Evolutionary conservation across 2,329 filamentous ascomycete species (phyloP), one percentile per base, ranked within the genome.

Genomic region (Monosporascus sp.): DNA sequence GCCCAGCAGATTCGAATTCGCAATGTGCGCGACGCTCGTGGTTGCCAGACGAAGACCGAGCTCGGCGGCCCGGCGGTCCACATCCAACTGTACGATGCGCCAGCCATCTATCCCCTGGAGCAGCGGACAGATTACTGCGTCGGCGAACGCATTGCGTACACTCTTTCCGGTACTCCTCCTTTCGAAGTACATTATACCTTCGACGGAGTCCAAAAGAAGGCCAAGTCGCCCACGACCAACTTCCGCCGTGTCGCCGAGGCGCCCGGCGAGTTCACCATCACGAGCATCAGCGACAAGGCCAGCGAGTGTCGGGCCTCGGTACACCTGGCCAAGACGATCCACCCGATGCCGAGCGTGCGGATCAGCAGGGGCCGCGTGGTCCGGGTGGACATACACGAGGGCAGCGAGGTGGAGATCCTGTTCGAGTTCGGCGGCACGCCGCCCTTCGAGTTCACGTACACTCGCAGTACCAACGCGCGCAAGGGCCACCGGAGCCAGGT

Each of bases 391-490:
- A 99, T 99, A 58, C 95, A 97, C 69, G 93, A 99, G 75, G 94
- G 94, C 61, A 91, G 91, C 57, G 89, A 95, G 68, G 91, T 94
- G 1, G 90, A 97, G 67, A 91, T 99, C 50, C 76, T 91, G 7
- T 97, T 99, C 64, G 90, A 96, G 64, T 99, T 99, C 73, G 92
- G 89, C 76, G 94, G 95, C 53, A 92, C 90, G 6, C 91, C 94
- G 57, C 94, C 94, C 1, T 99, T 99, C 66, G 94, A 97, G 72
- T 99, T 97, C 68, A 97, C 93, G 53, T 97, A 96, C 70, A 97
- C 91, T 20, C 82, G 94, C 57, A 94, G 88, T 71, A 90, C 90
- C 45, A 96, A 96, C 68, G 86, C 85, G 52, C 87, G 82, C 55
- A 91, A 86, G 74, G 87, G 88, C 1, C 89, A 91, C 70, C 88